These are phyloP conservation scores for Phytopythium chamaehyphon DNA, from an alignment of 352 stramenopile species.

Conservation along the genomic window DNA sequence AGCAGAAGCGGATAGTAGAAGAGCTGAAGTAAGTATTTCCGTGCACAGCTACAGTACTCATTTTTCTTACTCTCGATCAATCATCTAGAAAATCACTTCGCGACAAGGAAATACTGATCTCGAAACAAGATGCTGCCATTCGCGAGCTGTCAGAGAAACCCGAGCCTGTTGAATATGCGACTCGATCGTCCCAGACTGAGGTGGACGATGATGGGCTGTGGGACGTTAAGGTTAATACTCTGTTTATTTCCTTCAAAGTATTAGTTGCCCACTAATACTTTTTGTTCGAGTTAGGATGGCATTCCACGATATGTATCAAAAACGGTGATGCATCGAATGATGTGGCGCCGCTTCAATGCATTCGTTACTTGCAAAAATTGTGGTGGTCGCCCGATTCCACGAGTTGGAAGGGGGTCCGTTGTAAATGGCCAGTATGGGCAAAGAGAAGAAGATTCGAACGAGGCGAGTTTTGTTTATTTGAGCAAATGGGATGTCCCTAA, in stretches of 20 bases:
- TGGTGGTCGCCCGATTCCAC: slow-evolving; percentile 38
- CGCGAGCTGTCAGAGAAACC: slow-evolving; percentile 36
- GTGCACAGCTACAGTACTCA: not conserved
- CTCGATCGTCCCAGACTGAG: slow-evolving; percentile 41
- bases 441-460: slow-evolving; percentile 4
- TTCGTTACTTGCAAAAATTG: slow-evolving; percentile 74
- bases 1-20: slow-evolving; percentile 46
- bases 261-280: too few relatives aligned
- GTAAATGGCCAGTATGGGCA: not conserved
- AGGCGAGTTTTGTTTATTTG: slow-evolving; percentile 10
- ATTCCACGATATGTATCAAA: slow-evolving; percentile 62
- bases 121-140: slow-evolving; percentile 37
- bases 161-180: slow-evolving; percentile 10
- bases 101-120: slow-evolving; percentile 50
- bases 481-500: not conserved
- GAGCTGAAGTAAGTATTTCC: slow-evolving; percentile 39
- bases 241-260: not conserved
- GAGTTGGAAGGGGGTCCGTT: not conserved
- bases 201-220: slow-evolving; percentile 74
- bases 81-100: slow-evolving; percentile 24
- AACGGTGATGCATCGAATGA: slow-evolving; percentile 31
- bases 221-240: slow-evolving; percentile 40
- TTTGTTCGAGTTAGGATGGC: slow-evolving; percentile 31
- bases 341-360: slow-evolving; percentile 67
- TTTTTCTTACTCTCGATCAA: not conserved